These are phyloP conservation scores for Xylaria sp. DNA, from an alignment of 2,329 filamentous ascomycete genomes.

Conservation along the genomic window DNA sequence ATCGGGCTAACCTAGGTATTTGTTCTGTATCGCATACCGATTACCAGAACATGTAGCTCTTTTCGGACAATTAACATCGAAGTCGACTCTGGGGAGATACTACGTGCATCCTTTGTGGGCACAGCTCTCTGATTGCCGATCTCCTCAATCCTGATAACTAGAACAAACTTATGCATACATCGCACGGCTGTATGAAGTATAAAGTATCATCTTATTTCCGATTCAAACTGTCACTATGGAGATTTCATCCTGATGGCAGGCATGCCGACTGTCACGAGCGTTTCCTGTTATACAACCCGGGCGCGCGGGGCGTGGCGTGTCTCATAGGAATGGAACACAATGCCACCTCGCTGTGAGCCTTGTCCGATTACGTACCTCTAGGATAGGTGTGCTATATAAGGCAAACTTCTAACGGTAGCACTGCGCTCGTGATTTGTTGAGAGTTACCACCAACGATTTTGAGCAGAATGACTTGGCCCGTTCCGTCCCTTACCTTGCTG, in stretches of 20 bases:
- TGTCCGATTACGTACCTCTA: background rate
- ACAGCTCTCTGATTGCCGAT: too few species aligned
- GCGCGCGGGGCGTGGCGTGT: conserved; percentile 2
- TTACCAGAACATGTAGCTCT: background rate
- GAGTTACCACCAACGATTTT: background rate
- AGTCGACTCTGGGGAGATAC: background rate
- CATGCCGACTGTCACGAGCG: background rate
- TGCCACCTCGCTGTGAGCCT: background rate
- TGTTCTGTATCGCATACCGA: background rate
- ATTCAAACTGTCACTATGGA: background rate
- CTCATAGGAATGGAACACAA: background rate
- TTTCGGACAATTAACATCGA: background rate
- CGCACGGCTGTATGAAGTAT: background rate
- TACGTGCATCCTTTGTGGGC: background rate
- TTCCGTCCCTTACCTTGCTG: background rate
- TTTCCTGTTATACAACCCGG: background rate
- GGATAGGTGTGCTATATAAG: background rate
- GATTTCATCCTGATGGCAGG: background rate
- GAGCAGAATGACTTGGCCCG: background rate
- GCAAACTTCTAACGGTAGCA: background rate
- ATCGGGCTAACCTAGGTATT: background rate
- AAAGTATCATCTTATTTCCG: background rate
- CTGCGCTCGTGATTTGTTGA: background rate
- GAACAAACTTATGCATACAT: background rate
- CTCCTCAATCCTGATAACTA: background rate